Evolutionary conservation across 768 basidiomycete species (phyloP).

Genomic region (Mycena vulgaris): DNA sequence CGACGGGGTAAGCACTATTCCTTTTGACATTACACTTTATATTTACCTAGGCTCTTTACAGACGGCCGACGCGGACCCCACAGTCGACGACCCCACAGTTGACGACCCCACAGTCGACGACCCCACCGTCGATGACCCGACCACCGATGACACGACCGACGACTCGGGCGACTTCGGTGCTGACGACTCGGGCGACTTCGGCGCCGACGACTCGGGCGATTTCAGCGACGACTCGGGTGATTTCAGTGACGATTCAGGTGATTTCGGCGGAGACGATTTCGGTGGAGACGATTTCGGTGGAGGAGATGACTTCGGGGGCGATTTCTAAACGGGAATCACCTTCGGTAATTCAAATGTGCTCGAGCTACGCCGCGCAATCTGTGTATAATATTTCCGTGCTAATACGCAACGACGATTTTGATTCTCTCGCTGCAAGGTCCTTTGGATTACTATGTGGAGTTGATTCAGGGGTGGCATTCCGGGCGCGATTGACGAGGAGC

Average conservation of each 20-base stretch:
- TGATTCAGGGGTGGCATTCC: no score
- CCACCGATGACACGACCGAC: no score
- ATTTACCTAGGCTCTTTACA: background rate
- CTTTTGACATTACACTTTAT: background rate
- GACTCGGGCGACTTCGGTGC: no score
- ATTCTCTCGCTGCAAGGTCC: no score
- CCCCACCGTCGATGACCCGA: no score
- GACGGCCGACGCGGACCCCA: background rate
- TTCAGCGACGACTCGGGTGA: background rate
- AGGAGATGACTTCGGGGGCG: constrained; percentile 3
- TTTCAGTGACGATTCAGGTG: background rate
- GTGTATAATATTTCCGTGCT: background rate
- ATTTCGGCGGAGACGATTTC: constrained; percentile 16
- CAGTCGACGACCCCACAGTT: background rate
- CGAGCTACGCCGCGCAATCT: no score
- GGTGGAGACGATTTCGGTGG: background rate
- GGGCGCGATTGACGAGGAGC: no score
- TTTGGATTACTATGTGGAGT: no score
- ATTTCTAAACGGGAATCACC: background rate
- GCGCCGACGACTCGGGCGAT: background rate
- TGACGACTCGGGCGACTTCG: no score
- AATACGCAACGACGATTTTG: background rate
- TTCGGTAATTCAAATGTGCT: background rate
- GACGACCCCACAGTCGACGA: no score
- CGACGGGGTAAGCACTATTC: background rate